phyloP scores from a whole-genome alignment of 108 stramenopile genomes.

The Nannochloropsis gaditana region DNA sequence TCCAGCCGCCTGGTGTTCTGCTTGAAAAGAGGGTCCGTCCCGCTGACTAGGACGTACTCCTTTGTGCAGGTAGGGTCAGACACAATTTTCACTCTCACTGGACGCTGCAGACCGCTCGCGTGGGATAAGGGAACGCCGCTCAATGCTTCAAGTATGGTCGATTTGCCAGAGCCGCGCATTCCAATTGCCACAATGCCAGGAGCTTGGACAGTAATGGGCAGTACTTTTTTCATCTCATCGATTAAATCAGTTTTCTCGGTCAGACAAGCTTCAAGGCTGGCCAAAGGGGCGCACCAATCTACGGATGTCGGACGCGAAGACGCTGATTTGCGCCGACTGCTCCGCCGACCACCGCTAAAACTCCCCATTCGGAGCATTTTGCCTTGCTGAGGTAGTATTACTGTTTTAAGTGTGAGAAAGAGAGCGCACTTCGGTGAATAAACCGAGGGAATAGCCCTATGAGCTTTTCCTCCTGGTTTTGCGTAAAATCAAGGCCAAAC shows the following conservation, averaged over 20 bases:
- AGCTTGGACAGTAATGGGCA: neutral
- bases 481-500: no score
- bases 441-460: no score
- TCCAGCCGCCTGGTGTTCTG: slow-evolving; percentile 11
- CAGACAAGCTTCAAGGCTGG: neutral
- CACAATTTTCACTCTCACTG: neutral
- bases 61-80: slow-evolving; percentile 9
- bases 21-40: neutral
- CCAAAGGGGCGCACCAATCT: neutral
- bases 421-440: no score
- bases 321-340: no score
- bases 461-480: no score
- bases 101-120: slow-evolving; percentile 8
- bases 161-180: neutral
- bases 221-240: neutral
- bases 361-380: no score
- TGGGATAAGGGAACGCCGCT: neutral
- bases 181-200: neutral
- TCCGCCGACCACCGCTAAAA: no score
- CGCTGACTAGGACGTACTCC: slow-evolving; percentile 3
- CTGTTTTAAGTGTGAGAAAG: no score
- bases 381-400: no score
- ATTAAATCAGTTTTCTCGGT: neutral
- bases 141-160: neutral
- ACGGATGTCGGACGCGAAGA: no score